A percentile compares a stretch with the other conserved stretches of the same genome.
Conservation (phyloP, 768 basidiomycete genomes). For the Boletellus ananas region DNA sequence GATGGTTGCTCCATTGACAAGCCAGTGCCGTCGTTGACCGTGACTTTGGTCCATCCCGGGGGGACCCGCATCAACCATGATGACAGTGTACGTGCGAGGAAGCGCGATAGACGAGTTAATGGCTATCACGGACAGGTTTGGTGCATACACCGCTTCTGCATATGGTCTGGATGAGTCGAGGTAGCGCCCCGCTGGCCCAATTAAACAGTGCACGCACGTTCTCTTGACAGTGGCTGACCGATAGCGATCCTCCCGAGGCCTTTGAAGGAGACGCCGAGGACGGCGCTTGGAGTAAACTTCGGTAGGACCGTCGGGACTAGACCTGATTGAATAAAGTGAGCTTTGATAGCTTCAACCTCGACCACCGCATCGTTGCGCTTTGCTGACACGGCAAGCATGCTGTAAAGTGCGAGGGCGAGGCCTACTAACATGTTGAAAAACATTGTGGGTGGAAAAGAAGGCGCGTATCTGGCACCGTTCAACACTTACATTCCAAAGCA, state of each 20-base stretch:
- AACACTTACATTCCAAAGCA: conserved; percentile 14
- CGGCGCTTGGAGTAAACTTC: conserved; percentile 58
- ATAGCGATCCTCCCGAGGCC: conserved; percentile 48
- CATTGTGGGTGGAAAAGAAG: conserved; percentile 9
- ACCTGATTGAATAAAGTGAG: conserved; percentile 58
- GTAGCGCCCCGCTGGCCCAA: not conserved
- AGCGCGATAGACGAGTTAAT: conserved; percentile 46
- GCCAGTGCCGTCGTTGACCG: conserved; percentile 77
- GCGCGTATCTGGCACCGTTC: not conserved
- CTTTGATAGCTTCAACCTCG: conserved; percentile 57
- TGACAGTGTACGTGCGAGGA: conserved; percentile 55
- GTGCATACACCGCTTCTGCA: conserved; percentile 54
- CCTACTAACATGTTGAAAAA: conserved; percentile 5
- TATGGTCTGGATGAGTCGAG: not conserved
- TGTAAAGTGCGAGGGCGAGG: conserved; percentile 36
- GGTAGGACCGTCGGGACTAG: conserved; percentile 61
- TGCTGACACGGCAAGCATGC: conserved; percentile 37
- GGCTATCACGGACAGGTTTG: conserved; percentile 49
- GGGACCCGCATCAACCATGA: conserved; percentile 72
- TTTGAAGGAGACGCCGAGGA: conserved; percentile 49
- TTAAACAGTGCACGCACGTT: conserved; percentile 41
- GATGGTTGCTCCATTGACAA: conserved; percentile 62
- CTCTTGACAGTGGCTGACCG: conserved; percentile 55
- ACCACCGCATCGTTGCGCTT: conserved; percentile 42
- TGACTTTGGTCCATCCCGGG: conserved; percentile 56